Conservation (phyloP, 257 asterid species). For the Capsicum rhomboideum region DNA sequence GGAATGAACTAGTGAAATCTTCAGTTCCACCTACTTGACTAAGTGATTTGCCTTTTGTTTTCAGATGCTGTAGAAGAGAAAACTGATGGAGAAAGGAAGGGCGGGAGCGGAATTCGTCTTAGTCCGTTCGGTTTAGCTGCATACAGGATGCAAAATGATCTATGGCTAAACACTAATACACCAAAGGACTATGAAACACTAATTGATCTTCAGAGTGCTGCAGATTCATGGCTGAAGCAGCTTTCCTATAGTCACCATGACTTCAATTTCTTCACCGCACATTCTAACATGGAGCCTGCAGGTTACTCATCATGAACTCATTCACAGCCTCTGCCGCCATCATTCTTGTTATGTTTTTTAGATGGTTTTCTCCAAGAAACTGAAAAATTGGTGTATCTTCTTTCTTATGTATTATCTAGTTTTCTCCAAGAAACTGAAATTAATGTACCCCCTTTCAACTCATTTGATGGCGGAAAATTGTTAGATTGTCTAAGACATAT, state of each 20-base stretch:
- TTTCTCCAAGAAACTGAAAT: neutral
- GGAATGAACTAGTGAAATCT: neutral
- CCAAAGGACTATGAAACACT: conserved; percentile 35
- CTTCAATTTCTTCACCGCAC: conserved; percentile 18
- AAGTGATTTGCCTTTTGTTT: neutral
- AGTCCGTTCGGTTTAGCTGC: conserved; percentile 81
- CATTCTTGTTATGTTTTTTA: neutral
- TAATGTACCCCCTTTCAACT: neutral
- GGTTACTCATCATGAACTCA: neutral
- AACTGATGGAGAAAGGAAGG: conserved; percentile 13
- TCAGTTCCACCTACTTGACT: neutral
- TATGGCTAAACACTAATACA: conserved; percentile 43
- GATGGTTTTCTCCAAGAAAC: neutral
- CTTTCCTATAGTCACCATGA: conserved; percentile 30
- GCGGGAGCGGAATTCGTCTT: conserved; percentile 26
- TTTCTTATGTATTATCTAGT: neutral
- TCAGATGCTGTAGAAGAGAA: neutral
- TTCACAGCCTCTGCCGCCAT: neutral
- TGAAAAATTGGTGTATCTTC: neutral
- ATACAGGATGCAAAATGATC: conserved; percentile 59
- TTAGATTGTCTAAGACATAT: neutral
- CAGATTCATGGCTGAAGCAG: conserved; percentile 33
- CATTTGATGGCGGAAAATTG: neutral
- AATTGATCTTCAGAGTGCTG: conserved; percentile 13
- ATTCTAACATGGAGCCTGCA: neutral